Evolutionary conservation across 202 grass and related monocot species (phyloP), one percentile per base, ranked within the genome.

Genomic region (Digitaria exilis): DNA sequence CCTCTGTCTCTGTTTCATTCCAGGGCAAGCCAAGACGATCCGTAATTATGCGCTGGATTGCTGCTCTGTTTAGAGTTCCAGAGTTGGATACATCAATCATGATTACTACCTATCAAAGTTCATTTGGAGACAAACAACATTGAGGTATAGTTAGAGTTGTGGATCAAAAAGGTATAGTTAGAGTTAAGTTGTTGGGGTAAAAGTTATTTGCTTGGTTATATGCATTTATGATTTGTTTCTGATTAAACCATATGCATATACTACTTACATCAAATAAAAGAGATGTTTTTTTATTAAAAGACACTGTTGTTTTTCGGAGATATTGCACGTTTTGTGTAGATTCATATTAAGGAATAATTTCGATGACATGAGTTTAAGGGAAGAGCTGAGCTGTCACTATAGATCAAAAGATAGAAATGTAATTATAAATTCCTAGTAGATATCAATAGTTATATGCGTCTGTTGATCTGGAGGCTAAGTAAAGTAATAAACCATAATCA

Each of bases 71-170:
- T 43, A 90, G 78, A 25, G 54, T 85, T 62, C 22, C 61, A 2
- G 75, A 84, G 43, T 89, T 95, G 61, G 93, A 90, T 21, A 95
- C 82, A 3, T 89, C 82, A 6, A 92, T 77, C 55, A 83, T 80
- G 42, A 95, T 95, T 22, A 90, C 92, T 24, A 87, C 85, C 78
- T 87, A 62, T 2, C 43, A 30, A 69, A 76, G 31, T 39, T 39
- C 37, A 45, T 57, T 25, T 65, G 24, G 6, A 44, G 16, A 12
- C 24, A 55, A 29, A 85, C 41, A 9, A 7, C 37, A 25, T 72
- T 57, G 80, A 46, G 34, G 42, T 24, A 14, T 7, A 45, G n/a
- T n/a, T n/a, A n/a, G n/a, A n/a, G n/a, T n/a, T n/a, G n/a, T n/a
- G n/a, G n/a, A n/a, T n/a, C n/a, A n/a, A n/a, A n/a, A 86, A 46